Evolutionary conservation across 1,284 basidiomycete species (phyloP).

Genomic region (Meripilus lineatus): DNA sequence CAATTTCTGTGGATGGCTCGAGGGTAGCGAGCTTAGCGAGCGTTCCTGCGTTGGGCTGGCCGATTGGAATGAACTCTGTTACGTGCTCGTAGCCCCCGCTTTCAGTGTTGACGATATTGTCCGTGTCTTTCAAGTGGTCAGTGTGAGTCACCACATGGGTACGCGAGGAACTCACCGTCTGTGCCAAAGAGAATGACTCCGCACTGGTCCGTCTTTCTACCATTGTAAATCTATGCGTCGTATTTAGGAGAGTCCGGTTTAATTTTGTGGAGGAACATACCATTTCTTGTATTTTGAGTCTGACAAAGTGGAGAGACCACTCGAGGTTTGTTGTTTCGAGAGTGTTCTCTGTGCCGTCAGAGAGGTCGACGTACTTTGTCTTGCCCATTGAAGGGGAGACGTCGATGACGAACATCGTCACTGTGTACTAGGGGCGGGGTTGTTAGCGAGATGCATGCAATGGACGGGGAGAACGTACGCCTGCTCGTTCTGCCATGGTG

Average conservation of each 20-base stretch:
- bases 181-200: constrained; percentile 83
- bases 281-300: constrained; percentile 87
- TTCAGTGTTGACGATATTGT: constrained; percentile 64
- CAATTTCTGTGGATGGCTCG: constrained; percentile 53
- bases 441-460: background rate
- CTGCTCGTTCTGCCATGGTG: constrained; percentile 77
- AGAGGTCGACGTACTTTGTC: constrained; percentile 49
- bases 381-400: constrained; percentile 82
- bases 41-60: constrained; percentile 70
- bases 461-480: constrained; percentile 42
- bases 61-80: constrained; percentile 73
- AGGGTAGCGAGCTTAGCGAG: constrained; percentile 71
- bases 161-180: constrained; percentile 45
- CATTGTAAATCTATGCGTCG: constrained; percentile 70
- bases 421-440: constrained; percentile 56
- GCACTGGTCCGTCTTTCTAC: constrained; percentile 88
- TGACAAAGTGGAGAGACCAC: constrained; percentile 81
- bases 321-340: constrained; percentile 72
- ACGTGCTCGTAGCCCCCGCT: constrained; percentile 75
- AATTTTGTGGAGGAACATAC: constrained; percentile 32
- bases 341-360: constrained; percentile 44
- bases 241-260: constrained; percentile 7
- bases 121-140: constrained; percentile 45
- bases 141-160: background rate
- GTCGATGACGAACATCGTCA: constrained; percentile 85